Conservation (phyloP, 345 rosid genomes). For the Salix brachista region DNA sequence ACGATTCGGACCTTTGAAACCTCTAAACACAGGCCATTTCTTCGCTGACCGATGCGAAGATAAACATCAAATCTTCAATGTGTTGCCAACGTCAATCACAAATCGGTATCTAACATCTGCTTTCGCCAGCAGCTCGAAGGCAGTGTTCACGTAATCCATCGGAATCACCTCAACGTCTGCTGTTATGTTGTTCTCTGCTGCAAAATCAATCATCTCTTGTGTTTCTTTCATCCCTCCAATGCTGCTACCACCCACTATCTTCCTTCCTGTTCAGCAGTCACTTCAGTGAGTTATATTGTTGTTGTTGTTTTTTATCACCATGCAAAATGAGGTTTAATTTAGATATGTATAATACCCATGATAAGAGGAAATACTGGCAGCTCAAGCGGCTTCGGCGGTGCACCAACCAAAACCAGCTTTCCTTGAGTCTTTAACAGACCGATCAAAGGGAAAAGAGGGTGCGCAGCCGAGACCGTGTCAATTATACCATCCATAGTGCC, state of each 20-base stretch:
- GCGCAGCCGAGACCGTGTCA: neutral
- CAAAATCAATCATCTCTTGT: conserved; percentile 6
- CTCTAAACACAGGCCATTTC: neutral
- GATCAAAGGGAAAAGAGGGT: neutral
- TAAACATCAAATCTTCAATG: neutral
- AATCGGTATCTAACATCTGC: neutral
- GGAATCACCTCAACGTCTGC: neutral
- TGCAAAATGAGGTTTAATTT: no score
- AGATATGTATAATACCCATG: neutral
- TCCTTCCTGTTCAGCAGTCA: neutral
- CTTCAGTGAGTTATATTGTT: no score
- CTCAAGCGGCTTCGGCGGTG: neutral
- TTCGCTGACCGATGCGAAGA: neutral
- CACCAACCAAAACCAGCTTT: neutral
- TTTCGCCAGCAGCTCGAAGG: conserved; percentile 3
- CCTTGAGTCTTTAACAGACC: neutral
- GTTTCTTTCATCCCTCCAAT: conserved; percentile 7
- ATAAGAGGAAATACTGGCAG: neutral
- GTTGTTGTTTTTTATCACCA: no score
- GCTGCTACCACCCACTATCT: neutral
- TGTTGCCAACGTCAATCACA: neutral
- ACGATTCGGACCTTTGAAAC: neutral
- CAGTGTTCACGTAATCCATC: conserved; percentile 13
- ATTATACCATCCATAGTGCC: neutral
- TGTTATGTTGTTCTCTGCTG: neutral